Conservation (phyloP, 805 yeast genomes). For the Sugiyamaella americana region DNA sequence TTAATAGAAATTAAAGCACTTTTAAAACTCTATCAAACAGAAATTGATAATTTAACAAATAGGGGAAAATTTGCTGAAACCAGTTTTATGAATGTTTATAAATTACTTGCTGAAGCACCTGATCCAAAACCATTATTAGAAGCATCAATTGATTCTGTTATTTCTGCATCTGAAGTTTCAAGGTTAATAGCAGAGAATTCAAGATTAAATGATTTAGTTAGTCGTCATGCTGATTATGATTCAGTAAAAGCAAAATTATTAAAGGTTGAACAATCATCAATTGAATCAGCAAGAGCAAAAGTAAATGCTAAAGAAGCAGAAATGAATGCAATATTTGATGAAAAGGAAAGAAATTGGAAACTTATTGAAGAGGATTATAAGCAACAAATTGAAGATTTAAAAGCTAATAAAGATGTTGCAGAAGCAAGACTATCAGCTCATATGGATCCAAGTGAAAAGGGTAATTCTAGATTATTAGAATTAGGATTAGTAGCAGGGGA, state of each 20-base stretch:
- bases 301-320: slow-evolving; percentile 71
- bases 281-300: slow-evolving; percentile 47
- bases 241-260: slow-evolving; percentile 57
- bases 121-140: slow-evolving; percentile 83
- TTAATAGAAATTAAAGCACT: slow-evolving; percentile 59
- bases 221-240: slow-evolving; percentile 72
- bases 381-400: slow-evolving; percentile 48
- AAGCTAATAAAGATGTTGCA: slow-evolving; percentile 58
- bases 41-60: slow-evolving; percentile 74
- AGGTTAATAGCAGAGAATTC: slow-evolving; percentile 46
- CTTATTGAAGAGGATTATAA: slow-evolving; percentile 48
- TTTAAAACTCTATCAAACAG: slow-evolving; percentile 74
- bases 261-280: slow-evolving; percentile 55
- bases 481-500: slow-evolving; percentile 68
- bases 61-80: slow-evolving; percentile 71
- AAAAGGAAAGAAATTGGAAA: slow-evolving; percentile 64
- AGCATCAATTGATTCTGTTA: slow-evolving; percentile 58
- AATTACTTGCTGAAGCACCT: slow-evolving; percentile 80
- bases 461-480: slow-evolving; percentile 32
- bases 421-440: slow-evolving; percentile 40
- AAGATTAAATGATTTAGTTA: slow-evolving; percentile 44
- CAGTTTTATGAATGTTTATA: slow-evolving; percentile 66
- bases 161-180: slow-evolving; percentile 47
- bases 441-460: slow-evolving; percentile 15
- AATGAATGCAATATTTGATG: slow-evolving; percentile 59